These are phyloP conservation scores for Fusarium papillatum DNA, from an alignment of 2,329 filamentous ascomycete genomes.

Conservation along the genomic window DNA sequence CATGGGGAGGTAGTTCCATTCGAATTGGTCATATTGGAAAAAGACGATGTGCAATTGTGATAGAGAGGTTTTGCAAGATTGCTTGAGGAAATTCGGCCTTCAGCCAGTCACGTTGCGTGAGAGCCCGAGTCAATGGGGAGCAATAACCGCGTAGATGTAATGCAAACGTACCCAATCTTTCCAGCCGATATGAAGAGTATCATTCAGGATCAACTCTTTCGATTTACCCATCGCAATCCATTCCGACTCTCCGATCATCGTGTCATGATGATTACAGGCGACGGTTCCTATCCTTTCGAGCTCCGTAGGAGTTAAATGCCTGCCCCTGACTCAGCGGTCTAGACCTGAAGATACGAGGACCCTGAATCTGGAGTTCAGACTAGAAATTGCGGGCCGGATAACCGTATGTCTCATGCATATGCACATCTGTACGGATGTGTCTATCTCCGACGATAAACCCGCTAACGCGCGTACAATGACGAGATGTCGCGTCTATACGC, in stretches of 20 bases:
- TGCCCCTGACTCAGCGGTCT: not conserved
- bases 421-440: not conserved
- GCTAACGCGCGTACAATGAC: not conserved
- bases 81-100: not conserved
- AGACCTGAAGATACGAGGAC: not conserved
- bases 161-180: not conserved
- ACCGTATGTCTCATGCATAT: slow-evolving; percentile 10
- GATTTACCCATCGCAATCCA: slow-evolving; percentile 18
- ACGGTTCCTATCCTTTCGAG: not conserved
- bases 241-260: slow-evolving; percentile 9
- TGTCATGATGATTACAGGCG: not conserved
- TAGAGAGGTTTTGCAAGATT: not conserved
- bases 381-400: not conserved
- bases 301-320: not conserved
- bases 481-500: not conserved
- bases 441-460: not conserved
- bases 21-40: no score
- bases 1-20: not conserved
- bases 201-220: not conserved
- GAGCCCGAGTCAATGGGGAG: not conserved
- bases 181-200: not conserved
- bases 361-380: not conserved
- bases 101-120: not conserved
- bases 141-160: not conserved
- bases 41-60: not conserved